Conservation (phyloP, 1,284 basidiomycete genomes). For the Mycena citricolor region DNA sequence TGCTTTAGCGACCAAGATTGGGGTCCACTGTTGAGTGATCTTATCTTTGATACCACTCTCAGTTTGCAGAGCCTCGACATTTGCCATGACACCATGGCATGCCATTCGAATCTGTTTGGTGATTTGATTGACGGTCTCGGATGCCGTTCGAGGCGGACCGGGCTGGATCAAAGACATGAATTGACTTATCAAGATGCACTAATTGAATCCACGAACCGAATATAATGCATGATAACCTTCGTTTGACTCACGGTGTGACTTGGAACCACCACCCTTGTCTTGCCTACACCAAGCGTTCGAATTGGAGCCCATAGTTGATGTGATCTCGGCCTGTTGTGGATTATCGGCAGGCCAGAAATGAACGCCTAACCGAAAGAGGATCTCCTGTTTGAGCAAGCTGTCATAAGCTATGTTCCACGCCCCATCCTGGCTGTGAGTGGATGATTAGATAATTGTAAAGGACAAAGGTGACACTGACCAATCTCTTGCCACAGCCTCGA, state of each 20-base stretch:
- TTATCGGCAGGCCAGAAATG: conserved; percentile 36
- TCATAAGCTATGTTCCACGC: conserved; percentile 28
- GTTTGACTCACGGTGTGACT: conserved; percentile 26
- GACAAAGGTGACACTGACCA: conserved; percentile 24
- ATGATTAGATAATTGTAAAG: background rate
- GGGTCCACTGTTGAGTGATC: conserved; percentile 34
- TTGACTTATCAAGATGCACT: background rate
- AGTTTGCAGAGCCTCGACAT: conserved; percentile 25
- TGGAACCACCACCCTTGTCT: conserved; percentile 28
- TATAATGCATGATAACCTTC: conserved; percentile 32
- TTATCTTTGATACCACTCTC: conserved; percentile 38
- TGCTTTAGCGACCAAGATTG: conserved; percentile 26
- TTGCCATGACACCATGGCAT: conserved; percentile 18
- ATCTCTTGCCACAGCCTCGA: conserved; percentile 27
- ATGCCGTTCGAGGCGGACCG: conserved; percentile 21
- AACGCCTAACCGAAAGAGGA: conserved; percentile 27
- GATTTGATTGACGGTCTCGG: conserved; percentile 25
- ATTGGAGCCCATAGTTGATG: conserved; percentile 28
- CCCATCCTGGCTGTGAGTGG: background rate
- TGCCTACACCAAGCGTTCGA: conserved; percentile 27
- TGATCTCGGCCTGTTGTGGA: conserved; percentile 34
- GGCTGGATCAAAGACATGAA: conserved; percentile 13
- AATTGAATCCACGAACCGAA: no score
- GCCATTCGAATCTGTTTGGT: conserved; percentile 27
- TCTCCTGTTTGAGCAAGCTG: conserved; percentile 26